Evolutionary conservation across 2,329 filamentous ascomycete genomes (phyloP), one percentile per base, ranked within the genome.

Genomic region (Dothideomycetidae sp.): DNA sequence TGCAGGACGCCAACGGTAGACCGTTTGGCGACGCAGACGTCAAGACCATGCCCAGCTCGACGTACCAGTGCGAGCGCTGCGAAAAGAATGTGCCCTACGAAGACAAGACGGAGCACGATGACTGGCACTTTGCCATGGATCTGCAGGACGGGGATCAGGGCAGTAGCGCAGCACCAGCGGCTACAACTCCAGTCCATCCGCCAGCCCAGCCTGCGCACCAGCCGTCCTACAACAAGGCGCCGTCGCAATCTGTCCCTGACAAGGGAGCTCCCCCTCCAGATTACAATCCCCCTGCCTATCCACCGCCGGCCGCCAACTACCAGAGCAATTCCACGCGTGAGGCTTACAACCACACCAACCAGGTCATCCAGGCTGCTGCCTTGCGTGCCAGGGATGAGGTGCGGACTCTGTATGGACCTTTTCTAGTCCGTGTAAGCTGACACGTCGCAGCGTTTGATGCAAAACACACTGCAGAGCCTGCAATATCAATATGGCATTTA

Each of bases 91-190:
- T 37, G 5, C 12, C 12, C 2, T 19, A 29, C 5, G 14, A 16
- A 10, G 70, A 76, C 42, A 67, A 68, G 46, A 71, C 75, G 46
- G 83, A 78, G 58, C 86, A 94, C 55, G 64, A 76, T 37, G 86
- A 93, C 55, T 93, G 84, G 79, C 86, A 93, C 60, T 76, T 92
- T 58, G 86, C 86, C 33, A 81, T 79, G 59, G 78, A 85, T 48
- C 66, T 94, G 15, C 75, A 83, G 45, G 69, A 73, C 41, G 66
- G 75, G 46, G 71, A 78, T 62, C 3, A 13, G 10, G 29, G 3
- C 16, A n/a, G 18, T 4, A n/a, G 15, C 14, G 4, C 21, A 11
- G 12, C 9, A 29, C 10, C 12, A 35, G 16, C n/a, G 26, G 21
- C 5, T 16, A n/a, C 34, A 13, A 29, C 34, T 10, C 10, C 26